These are phyloP conservation scores for Yarrowia sp. DNA, from an alignment of 805 yeast genomes.

Conservation along the genomic window DNA sequence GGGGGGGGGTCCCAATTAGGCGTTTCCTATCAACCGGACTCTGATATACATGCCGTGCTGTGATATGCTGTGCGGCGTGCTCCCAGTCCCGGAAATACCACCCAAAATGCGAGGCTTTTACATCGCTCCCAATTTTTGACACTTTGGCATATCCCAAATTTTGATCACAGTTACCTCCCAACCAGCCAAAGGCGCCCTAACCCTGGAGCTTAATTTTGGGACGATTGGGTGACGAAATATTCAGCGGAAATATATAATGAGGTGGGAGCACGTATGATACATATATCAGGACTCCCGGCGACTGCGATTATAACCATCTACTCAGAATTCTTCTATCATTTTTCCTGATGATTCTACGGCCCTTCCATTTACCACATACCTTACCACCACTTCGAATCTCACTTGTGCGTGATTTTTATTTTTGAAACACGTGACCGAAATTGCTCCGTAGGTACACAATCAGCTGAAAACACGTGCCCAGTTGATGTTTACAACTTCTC, in stretches of 20 bases:
- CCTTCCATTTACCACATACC: too few relatives aligned
- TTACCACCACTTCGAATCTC: background rate
- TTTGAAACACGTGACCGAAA: too few relatives aligned
- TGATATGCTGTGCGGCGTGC: conserved; percentile 15
- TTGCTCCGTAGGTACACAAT: too few relatives aligned
- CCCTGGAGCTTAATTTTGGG: background rate
- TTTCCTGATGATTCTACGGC: too few relatives aligned
- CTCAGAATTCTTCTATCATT: too few relatives aligned
- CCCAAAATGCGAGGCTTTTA: conserved; percentile 16
- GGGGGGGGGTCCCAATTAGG: conserved; percentile 24
- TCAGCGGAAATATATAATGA: too few relatives aligned
- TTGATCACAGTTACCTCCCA: conserved; percentile 9
- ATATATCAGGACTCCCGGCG: too few relatives aligned
- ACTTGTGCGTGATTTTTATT: background rate
- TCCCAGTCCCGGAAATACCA: conserved; percentile 28
- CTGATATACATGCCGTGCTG: conserved; percentile 37
- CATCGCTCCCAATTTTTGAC: conserved; percentile 37
- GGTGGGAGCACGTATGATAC: too few relatives aligned
- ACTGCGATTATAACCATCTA: too few relatives aligned
- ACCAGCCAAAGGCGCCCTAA: background rate
- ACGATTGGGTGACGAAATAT: too few relatives aligned
- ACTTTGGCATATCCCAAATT: conserved; percentile 19
- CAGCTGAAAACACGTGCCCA: too few relatives aligned
- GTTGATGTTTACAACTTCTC: too few relatives aligned
- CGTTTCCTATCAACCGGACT: conserved; percentile 33